Evolutionary conservation across 108 stramenopile genomes (phyloP).

Genomic region (Pseudonitzschia delicatissima): DNA sequence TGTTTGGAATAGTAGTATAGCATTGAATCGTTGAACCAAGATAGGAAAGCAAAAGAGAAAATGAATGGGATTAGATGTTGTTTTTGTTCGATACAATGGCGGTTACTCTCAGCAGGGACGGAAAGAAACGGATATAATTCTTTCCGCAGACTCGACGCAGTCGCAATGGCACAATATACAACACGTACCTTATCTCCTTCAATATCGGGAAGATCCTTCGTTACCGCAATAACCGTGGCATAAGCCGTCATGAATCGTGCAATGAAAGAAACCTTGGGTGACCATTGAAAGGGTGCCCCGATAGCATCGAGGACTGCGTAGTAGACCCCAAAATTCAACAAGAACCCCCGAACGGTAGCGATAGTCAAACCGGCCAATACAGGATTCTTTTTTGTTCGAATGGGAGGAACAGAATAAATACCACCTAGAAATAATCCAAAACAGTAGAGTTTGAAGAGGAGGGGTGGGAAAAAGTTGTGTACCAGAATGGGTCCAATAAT

Average conservation of each 20-base stretch:
- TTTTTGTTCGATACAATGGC: no score
- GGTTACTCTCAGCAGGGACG: not conserved
- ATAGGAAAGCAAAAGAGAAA: constrained; percentile 4
- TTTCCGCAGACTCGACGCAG: not conserved
- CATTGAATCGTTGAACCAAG: no score
- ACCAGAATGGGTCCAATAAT: constrained; percentile 72
- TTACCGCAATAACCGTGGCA: constrained; percentile 92
- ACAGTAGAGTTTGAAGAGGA: constrained; percentile 88
- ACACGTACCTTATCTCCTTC: constrained; percentile 84
- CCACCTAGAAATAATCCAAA: constrained; percentile 84
- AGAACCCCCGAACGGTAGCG: constrained; percentile 92
- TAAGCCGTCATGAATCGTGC: constrained; percentile 95
- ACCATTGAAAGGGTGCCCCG: constrained; percentile 86
- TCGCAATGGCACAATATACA: not conserved
- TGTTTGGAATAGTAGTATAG: no score
- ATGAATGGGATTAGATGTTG: no score
- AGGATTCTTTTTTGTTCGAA: constrained; percentile 91
- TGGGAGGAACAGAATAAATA: constrained; percentile 92
- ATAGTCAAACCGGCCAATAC: constrained; percentile 90
- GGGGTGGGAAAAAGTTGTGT: constrained; percentile 72
- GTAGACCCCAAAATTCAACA: constrained; percentile 96
- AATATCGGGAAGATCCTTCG: constrained; percentile 94
- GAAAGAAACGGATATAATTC: constrained; percentile 2
- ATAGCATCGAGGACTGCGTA: constrained; percentile 95
- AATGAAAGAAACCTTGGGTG: constrained; percentile 90